These are phyloP conservation scores for Tarenaya hassleriana DNA, from an alignment of 345 rosid genomes.

Conservation along the genomic window DNA sequence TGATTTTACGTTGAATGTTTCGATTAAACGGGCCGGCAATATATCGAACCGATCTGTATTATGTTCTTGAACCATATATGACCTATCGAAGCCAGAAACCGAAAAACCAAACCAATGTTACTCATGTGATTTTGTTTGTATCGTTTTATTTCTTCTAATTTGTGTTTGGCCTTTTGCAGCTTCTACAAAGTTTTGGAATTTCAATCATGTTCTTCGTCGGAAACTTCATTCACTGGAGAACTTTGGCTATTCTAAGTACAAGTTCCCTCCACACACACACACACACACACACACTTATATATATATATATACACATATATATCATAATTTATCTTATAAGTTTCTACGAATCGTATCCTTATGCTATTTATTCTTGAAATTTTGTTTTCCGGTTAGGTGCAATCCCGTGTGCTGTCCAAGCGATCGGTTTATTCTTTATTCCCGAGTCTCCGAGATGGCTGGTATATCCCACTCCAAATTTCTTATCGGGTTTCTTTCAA, in stretches of 20 bases:
- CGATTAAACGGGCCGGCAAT: not conserved
- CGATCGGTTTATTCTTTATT: conserved; percentile 34
- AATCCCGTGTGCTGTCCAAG: conserved; percentile 29
- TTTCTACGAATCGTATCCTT: not conserved
- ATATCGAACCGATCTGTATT: too few species aligned
- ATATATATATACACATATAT: not conserved
- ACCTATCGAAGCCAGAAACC: too few species aligned
- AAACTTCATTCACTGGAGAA: conserved; percentile 43
- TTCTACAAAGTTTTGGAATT: conserved; percentile 33
- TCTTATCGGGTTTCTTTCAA: not conserved
- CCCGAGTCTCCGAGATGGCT: conserved; percentile 62
- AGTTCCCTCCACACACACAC: too few species aligned
- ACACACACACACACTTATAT: too few species aligned
- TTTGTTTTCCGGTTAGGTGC: conserved; percentile 25
- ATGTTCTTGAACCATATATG: too few species aligned
- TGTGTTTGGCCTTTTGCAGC: conserved; percentile 23
- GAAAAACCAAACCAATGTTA: not conserved
- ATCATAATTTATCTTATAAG: not conserved
- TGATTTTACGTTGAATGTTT: not conserved
- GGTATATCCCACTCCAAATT: conserved; percentile 19
- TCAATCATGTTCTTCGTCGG: conserved; percentile 37
- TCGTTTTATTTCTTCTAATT: not conserved
- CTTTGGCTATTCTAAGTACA: conserved; percentile 41
- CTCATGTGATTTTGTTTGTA: not conserved
- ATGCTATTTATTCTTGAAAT: not conserved